These are phyloP conservation scores for Xylariaceae sp. DNA, from an alignment of 2,329 filamentous ascomycete genomes.

Conservation along the genomic window DNA sequence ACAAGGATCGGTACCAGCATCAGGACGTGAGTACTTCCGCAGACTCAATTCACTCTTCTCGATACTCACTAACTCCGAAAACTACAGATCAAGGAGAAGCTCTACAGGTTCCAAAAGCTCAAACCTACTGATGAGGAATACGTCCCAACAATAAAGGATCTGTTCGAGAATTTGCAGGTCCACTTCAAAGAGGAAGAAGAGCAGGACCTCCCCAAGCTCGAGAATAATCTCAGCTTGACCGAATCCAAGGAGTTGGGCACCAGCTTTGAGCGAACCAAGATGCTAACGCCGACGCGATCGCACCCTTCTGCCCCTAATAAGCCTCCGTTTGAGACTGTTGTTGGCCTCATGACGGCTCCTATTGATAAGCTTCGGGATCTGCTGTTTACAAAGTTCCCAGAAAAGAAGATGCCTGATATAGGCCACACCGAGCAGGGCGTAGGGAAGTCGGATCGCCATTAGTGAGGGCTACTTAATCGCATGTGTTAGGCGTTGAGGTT, in stretches of 20 bases:
- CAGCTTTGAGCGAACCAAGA: slow-evolving; percentile 42
- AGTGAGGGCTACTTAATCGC: not conserved
- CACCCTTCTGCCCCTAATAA: slow-evolving; percentile 43
- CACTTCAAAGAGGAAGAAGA: slow-evolving; percentile 43
- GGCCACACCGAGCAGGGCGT: slow-evolving; percentile 8
- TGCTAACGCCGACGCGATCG: slow-evolving; percentile 40
- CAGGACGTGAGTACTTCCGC: slow-evolving; percentile 19
- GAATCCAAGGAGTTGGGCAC: slow-evolving; percentile 33
- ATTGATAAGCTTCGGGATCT: slow-evolving; percentile 48
- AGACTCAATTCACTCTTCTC: no score
- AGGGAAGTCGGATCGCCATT: slow-evolving; percentile 9
- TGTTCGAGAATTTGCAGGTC: slow-evolving; percentile 37
- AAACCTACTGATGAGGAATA: slow-evolving; percentile 36
- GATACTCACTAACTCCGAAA: not conserved
- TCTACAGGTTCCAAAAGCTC: slow-evolving; percentile 42
- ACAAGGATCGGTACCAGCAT: slow-evolving; percentile 36
- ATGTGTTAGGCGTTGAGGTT: no score
- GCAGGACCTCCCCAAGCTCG: slow-evolving; percentile 39
- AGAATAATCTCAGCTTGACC: slow-evolving; percentile 32
- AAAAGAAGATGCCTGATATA: slow-evolving; percentile 25
- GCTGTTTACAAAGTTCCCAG: slow-evolving; percentile 44
- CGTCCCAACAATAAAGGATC: slow-evolving; percentile 35
- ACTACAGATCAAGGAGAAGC: slow-evolving; percentile 40
- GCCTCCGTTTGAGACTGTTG: slow-evolving; percentile 46
- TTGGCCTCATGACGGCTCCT: slow-evolving; percentile 45